A percentile compares a stretch with the other conserved stretches of the same genome.
phyloP scores from a whole-genome alignment of 176 grass and related monocot genomes.

The Triticum urartu region DNA sequence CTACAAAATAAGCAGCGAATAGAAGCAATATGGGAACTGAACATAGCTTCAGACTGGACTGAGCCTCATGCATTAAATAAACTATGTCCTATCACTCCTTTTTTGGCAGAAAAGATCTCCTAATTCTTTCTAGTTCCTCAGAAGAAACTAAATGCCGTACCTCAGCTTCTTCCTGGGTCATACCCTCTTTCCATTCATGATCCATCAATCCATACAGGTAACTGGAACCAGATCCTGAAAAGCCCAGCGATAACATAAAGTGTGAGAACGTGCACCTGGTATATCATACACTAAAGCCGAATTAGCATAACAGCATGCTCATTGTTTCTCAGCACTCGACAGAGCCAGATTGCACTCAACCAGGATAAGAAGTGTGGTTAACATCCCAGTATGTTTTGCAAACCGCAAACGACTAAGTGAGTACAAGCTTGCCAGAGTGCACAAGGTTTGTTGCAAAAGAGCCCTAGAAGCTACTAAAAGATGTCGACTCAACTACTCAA shows the following conservation, averaged over 20 bases:
- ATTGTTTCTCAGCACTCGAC: background rate
- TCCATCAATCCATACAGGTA: conserved; percentile 89
- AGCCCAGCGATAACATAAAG: background rate
- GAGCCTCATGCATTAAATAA: background rate
- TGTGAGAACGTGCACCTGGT: background rate
- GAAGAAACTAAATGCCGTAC: conserved; percentile 32
- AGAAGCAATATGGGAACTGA: background rate
- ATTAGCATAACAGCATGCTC: background rate
- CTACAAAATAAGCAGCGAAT: background rate
- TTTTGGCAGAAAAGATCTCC: background rate
- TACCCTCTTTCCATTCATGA: conserved; percentile 91
- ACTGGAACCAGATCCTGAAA: conserved; percentile 81
- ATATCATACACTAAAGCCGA: background rate
- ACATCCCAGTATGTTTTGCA: background rate
- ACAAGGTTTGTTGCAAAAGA: conserved; percentile 1
- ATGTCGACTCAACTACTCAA: background rate
- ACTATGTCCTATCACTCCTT: background rate
- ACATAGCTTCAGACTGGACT: background rate
- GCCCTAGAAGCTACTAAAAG: background rate
- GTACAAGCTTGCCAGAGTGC: background rate
- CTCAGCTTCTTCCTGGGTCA: conserved; percentile 94
- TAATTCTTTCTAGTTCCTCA: background rate
- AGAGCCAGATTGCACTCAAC: background rate
- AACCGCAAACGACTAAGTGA: background rate
- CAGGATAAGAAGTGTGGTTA: background rate